Evolutionary conservation across 1,139 yeast genomes (phyloP).

Genomic region (Casaregolazyma lundiana): DNA sequence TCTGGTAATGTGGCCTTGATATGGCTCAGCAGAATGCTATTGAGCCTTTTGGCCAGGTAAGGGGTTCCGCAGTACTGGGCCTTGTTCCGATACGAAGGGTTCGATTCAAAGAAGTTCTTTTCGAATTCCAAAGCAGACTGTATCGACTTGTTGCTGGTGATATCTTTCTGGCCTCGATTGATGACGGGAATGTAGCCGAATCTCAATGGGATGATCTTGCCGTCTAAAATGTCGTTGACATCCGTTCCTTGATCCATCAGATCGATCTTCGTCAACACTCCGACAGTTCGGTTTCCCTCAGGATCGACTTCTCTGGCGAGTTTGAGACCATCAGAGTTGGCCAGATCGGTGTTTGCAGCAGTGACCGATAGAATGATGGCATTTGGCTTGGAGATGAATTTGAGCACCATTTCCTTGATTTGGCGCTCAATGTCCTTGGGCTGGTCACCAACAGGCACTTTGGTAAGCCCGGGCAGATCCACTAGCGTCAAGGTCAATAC

Average conservation of each 20-base stretch:
- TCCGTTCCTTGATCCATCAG: conserved; percentile 99
- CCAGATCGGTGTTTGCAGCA: conserved; percentile 96
- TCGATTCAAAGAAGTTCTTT: conserved; percentile 73
- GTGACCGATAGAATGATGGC: conserved; percentile 94
- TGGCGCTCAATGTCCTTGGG: conserved; percentile 96
- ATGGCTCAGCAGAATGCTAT: conserved; percentile 84
- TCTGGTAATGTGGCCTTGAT: conserved; percentile 95
- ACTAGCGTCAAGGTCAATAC: conserved; percentile 93
- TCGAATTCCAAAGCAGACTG: conserved; percentile 85
- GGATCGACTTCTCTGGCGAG: conserved; percentile 98
- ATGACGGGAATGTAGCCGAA: conserved; percentile 97
- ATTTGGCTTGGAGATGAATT: conserved; percentile 91
- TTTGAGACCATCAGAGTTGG: conserved; percentile 94
- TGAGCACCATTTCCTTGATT: conserved; percentile 90
- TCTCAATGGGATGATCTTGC: conserved; percentile 90
- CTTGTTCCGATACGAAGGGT: conserved; percentile 92
- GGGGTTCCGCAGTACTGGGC: conserved; percentile 96
- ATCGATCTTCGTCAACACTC: conserved; percentile 95
- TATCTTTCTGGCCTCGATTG: conserved; percentile 96
- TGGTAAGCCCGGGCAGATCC: conserved; percentile 95
- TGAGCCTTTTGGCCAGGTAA: conserved; percentile 87
- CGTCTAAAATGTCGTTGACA: conserved; percentile 93
- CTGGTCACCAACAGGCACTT: conserved; percentile 99
- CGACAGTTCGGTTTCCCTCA: conserved; percentile 92
- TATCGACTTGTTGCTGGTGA: conserved; percentile 79